Base-by-base conservation (phyloP, 2,329 filamentous ascomycete species). In the Stagonosporopsis chrysanthemi region DNA sequence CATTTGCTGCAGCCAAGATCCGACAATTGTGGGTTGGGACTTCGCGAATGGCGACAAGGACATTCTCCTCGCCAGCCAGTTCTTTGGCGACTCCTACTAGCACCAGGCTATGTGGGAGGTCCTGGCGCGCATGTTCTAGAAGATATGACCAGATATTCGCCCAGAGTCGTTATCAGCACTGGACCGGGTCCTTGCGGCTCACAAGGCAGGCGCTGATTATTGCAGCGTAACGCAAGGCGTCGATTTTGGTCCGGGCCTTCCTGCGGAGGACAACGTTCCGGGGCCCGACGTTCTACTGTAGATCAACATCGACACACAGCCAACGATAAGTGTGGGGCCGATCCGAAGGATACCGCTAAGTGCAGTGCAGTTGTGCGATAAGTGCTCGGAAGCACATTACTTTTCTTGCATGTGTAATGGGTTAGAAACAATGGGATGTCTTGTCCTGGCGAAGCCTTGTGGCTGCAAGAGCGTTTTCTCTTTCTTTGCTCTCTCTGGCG, bases 11-110 rank as follows among this genome's bases (percentile, higher is more conserved):
- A 95, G 90, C 63, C 93, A 98, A 75, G 92, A 95, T 54, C 88
- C 88, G 36, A 87, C 90, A 15, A 98, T 99, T 70, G 92, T 98
- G 0, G 95, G 93, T 0, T 99, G 95, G 95, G 95, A 99, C 76
- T 99, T 98, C 82, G 95, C 92, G 57, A 91, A 92, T 65, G 89
- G 87, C 4, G 93, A 99, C 64, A 78, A 84, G 52, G 90, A 96
- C 66, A 84, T 97, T 50, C 86, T 91, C 52, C 88, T 91, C 71
- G 90, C 89, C 6, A 86, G 87, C 62, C 84, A 85, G 33, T 96
- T 96, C 72, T 97, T 96, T 73, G 87, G 83, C 6, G 50, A 33
- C 31, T 33, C 31, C 2, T 33, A 33, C 31, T 33, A 33, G 14
- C 12, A 15, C 31, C 12, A 14, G 14, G 31, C 14, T 15, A 15